Evolutionary conservation across 306 rosid species (phyloP), one percentile per base, ranked within the genome.

Genomic region (Acacia melanoxylon): DNA sequence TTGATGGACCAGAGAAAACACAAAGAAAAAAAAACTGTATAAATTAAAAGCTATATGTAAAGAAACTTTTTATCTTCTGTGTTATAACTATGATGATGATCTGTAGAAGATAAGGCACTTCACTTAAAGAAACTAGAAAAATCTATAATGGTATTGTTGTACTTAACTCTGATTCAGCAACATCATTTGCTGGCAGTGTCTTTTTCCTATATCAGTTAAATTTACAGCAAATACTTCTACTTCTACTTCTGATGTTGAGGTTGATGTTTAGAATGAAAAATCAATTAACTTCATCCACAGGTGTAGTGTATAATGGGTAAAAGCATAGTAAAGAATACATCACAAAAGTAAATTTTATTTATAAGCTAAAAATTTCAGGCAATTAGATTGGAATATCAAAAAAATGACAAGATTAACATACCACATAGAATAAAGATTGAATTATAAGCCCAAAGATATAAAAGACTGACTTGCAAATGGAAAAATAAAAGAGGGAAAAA

Each of bases 401-500:
- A 44, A 68, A 44, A 54, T n/a, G 41, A 75, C 66, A 19, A 52
- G 15, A 20, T 41, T 42, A 10, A 42, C 29, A 69, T 41, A 10
- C 72, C 9, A 68, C 15, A 68, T 20, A 29, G 17, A 41, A 40
- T 31, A n/a, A 41, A 40, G 22, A 41, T n/a, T 41, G 4, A 40
- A 37, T 68, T 68, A 10, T 35, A 5, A 37, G 73, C 16, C 29
- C 14, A 0, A 19, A 42, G 29, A 51, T 68, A 22, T 54, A 68
- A 44, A 46, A 79, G 70, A 71, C 89, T 59, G 46, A 94, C 97
- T 97, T 92, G 97, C 82, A 94, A 82, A 82, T 91, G 93, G 1
- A 27, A 27, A 27, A 27, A 27, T 27, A 27, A 27, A 27, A 27
- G 29, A 27, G 29, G 1, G 29, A 27, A 27, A 27, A 27, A 27